Evolutionary conservation across 352 stramenopile genomes (phyloP).

Genomic region (Thraustochytrium striatum): DNA sequence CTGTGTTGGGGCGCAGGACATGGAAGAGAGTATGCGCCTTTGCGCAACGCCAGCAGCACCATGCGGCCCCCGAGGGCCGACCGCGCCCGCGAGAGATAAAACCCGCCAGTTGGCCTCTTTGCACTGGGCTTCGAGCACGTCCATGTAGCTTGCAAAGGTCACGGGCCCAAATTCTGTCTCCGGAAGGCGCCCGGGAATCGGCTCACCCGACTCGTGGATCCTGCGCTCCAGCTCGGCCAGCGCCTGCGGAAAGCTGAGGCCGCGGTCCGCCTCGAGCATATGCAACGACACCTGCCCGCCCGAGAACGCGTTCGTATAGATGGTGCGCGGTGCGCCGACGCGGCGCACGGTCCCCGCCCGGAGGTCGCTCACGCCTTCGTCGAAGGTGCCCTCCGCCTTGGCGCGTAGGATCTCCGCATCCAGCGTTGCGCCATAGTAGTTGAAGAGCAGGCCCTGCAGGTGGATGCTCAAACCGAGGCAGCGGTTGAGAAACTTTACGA

Average conservation of each 20-base stretch:
- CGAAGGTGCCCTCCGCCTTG: conserved; percentile 55
- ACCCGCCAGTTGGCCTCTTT: conserved; percentile 15
- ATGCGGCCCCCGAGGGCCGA: conserved; percentile 29
- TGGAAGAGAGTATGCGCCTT: not conserved
- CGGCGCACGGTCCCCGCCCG: conserved; percentile 21
- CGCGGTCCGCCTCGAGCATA: conserved; percentile 46
- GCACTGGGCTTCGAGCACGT: not conserved
- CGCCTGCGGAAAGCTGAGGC: conserved; percentile 45
- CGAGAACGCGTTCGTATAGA: conserved; percentile 13
- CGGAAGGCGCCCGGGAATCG: not conserved
- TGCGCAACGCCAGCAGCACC: conserved; percentile 11
- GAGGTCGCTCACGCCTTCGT: conserved; percentile 57
- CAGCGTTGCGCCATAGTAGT: conserved; percentile 53
- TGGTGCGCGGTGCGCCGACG: not conserved
- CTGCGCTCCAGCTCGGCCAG: not conserved
- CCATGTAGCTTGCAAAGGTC: not conserved
- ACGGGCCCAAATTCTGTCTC: not conserved
- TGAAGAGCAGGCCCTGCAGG: conserved; percentile 55
- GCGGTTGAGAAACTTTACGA: conserved; percentile 57
- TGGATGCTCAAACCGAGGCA: conserved; percentile 52
- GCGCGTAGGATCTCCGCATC: conserved; percentile 51
- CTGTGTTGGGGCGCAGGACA: conserved; percentile 51
- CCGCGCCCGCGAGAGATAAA: conserved; percentile 40
- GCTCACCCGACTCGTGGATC: not conserved
- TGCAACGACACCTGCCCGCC: conserved; percentile 34